Conservation (phyloP, 2,329 filamentous ascomycete genomes). For the Phymatotrichopsis omnivora region DNA sequence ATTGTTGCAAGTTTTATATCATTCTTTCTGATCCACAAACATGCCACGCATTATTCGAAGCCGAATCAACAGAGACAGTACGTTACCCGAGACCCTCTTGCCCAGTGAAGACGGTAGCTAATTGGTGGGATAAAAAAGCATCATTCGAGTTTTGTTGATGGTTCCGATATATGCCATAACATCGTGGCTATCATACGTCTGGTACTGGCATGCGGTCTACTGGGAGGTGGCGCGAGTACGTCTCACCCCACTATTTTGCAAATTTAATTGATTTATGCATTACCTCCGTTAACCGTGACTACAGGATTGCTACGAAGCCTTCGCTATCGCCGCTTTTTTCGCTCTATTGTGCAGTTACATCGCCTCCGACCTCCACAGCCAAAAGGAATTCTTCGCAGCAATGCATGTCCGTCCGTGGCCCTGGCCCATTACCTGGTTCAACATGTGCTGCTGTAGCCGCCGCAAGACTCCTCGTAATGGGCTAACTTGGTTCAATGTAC, state of each 20-base stretch:
- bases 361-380: constrained; percentile 63
- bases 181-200: constrained; percentile 61
- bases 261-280: not conserved
- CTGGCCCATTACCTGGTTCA: constrained; percentile 59
- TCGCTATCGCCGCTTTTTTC: constrained; percentile 81
- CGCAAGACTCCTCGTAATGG: constrained; percentile 55
- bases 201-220: constrained; percentile 69
- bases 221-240: constrained; percentile 60
- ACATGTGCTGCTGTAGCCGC: too few species aligned
- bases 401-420: constrained; percentile 64
- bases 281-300: not conserved
- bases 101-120: not conserved
- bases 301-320: constrained; percentile 73
- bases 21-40: constrained; percentile 48
- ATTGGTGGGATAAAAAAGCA: constrained; percentile 40
- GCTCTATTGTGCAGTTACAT: constrained; percentile 71
- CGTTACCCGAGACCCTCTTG: constrained; percentile 27
- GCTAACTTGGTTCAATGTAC: constrained; percentile 76
- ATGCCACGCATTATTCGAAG: constrained; percentile 52
- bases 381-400: constrained; percentile 70
- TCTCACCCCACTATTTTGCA: not conserved
- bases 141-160: constrained; percentile 84
- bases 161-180: constrained; percentile 69
- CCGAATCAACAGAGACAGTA: constrained; percentile 51
- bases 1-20: constrained; percentile 45